These are phyloP conservation scores for Forsythia viridissima DNA, from an alignment of 257 asterid genomes.

Conservation along the genomic window DNA sequence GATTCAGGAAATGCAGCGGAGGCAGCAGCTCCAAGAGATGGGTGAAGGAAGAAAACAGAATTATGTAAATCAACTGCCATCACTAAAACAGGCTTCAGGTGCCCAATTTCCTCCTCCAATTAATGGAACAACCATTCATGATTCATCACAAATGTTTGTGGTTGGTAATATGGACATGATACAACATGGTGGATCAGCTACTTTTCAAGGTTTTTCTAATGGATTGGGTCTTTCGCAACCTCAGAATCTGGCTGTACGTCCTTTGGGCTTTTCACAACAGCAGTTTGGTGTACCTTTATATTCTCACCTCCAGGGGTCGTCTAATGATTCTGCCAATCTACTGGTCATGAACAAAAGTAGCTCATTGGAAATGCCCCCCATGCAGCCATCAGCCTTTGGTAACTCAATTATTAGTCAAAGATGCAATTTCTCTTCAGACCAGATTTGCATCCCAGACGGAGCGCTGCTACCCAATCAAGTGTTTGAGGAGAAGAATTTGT, in stretches of 20 bases:
- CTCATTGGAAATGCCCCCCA: conserved; percentile 31
- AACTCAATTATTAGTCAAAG: conserved; percentile 40
- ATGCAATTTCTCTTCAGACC: conserved; percentile 37
- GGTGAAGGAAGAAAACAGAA: conserved; percentile 44
- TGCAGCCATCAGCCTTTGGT: conserved; percentile 39
- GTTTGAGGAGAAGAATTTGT: conserved; percentile 43
- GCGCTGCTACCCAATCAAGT: conserved; percentile 32
- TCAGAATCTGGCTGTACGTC: conserved; percentile 36
- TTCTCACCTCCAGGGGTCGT: conserved; percentile 42
- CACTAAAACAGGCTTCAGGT: conserved; percentile 38
- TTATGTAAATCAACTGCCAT: conserved; percentile 39
- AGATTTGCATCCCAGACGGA: conserved; percentile 32
- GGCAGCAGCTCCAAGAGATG: conserved; percentile 60
- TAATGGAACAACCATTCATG: conserved; percentile 45
- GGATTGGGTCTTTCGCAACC: conserved; percentile 53
- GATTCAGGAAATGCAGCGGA: conserved; percentile 69
- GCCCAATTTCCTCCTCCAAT: conserved; percentile 30
- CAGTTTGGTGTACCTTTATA: conserved; percentile 43
- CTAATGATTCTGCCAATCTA: conserved; percentile 35
- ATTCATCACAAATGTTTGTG: conserved; percentile 47
- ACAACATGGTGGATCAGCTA: conserved; percentile 40
- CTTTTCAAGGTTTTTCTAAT: conserved; percentile 45
- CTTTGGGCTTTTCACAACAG: conserved; percentile 41
- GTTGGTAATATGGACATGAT: conserved; percentile 43
- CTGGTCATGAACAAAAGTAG: conserved; percentile 31